Base-by-base conservation (phyloP, 192 early-diverging fungal species). In the Geranomyces michiganensis region DNA sequence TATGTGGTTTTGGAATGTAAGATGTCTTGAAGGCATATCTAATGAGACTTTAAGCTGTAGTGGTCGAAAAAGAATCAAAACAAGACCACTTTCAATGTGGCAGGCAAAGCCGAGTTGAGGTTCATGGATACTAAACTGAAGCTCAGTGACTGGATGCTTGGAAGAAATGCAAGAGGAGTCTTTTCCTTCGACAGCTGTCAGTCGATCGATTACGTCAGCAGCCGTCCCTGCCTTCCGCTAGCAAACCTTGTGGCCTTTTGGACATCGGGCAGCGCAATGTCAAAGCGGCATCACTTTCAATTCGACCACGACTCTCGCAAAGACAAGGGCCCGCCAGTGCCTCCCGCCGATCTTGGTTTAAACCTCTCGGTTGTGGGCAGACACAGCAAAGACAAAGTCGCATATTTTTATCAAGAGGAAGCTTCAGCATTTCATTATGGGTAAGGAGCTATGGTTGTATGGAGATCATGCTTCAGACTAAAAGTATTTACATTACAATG, bases 351-450 rank as follows among this genome's bases (percentile, higher is more conserved):
- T 21, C 43, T 24, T 6, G 46, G 45, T 10, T n/a, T 72, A 31
- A 64, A 17, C 19, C 36, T 47, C 10, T 49, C 46, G 33, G 9
- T 12, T 12, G 31, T 64, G 19, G 62, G 70, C 14, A 21, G 15
- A 24, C 76, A 77, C 61, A 68, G 47, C 60, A 83, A 81, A 56
- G 55, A 67, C 32, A 79, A 77, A 47, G 84, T 90, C 13, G 70
- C 84, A 55, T 90, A 90, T 70, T 85, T 84, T 32, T 85, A 86
- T 71, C 77, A 87, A 53, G 69, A 84, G 29, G 78, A 89, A 8
- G 83, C 94, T 33, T 92, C 92, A 13, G 79, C 88, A 72, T 97
- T 90, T 77, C 92, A 92, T 69, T 97, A 94, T 84, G 94, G 93
- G 29, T 74, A 21, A 10, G 72, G n/a, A n/a, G n/a, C n/a, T 66